Evolutionary conservation across 2,329 filamentous ascomycete genomes (phyloP).

Genomic region (Ceratocystis alfenasii): DNA sequence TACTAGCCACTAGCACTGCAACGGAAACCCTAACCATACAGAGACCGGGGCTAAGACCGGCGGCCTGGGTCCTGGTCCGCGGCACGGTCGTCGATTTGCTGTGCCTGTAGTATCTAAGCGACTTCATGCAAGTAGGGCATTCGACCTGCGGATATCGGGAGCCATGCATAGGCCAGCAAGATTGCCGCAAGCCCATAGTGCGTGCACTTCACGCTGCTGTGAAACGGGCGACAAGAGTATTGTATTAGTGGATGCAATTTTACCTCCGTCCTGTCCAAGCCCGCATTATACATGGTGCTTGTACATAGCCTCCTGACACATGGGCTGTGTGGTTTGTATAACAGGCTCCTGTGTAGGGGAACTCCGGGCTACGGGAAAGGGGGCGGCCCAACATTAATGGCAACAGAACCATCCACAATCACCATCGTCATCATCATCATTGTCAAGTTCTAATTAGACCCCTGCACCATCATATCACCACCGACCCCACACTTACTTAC

Average conservation of each 20-base stretch:
- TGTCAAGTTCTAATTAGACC: neutral
- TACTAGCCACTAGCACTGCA: neutral
- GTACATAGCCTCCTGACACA: neutral
- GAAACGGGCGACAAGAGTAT: neutral
- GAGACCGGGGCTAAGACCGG: neutral
- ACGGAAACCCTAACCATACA: neutral
- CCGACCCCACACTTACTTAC: neutral
- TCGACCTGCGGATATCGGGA: neutral
- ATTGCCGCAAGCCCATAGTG: neutral
- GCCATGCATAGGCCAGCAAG: neutral
- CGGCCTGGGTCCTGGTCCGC: neutral
- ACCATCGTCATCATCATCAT: neutral
- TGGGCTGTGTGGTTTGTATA: neutral
- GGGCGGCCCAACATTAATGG: neutral
- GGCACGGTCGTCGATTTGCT: neutral
- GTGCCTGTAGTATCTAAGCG: neutral
- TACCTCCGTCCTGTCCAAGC: neutral
- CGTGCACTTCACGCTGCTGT: neutral
- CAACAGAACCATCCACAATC: neutral
- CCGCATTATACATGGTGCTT: neutral
- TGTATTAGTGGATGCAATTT: neutral
- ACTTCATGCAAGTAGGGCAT: too few relatives aligned
- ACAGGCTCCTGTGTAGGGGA: neutral
- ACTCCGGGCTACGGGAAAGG: neutral
- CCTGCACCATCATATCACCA: neutral